Evolutionary conservation across 331 rosid genomes (phyloP).

Genomic region (Phaseolus coccineus): DNA sequence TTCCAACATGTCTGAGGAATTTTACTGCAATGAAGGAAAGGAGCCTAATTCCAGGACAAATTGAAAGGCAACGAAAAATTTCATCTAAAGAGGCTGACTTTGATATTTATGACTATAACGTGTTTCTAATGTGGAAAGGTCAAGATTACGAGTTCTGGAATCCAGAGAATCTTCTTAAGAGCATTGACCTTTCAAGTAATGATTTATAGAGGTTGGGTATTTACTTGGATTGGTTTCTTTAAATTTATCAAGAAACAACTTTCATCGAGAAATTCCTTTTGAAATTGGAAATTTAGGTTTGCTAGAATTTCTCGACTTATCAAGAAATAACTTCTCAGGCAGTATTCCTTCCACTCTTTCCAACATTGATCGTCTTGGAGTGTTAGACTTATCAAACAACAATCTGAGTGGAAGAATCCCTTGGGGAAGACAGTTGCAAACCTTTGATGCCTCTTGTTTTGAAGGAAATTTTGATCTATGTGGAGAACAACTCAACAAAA

Average conservation of each 20-base stretch:
- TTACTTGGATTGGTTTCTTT: too few relatives aligned
- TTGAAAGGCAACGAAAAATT: not conserved
- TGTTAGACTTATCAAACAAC: slow-evolving; percentile 6
- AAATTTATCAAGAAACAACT: too few relatives aligned
- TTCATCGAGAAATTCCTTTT: not conserved
- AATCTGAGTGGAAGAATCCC: slow-evolving; percentile 17
- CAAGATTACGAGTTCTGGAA: not conserved
- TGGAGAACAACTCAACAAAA: slow-evolving; percentile 29
- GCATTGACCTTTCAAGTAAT: not conserved
- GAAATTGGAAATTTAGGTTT: not conserved
- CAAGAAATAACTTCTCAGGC: slow-evolving; percentile 4
- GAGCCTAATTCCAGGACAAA: not conserved
- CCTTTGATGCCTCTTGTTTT: slow-evolving; percentile 13
- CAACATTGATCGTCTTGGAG: not conserved
- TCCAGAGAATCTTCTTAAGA: not conserved
- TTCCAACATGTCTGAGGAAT: not conserved
- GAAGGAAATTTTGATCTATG: slow-evolving; percentile 36
- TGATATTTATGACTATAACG: not conserved
- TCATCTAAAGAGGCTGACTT: rapidly evolving
- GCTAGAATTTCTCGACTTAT: slow-evolving; percentile 4
- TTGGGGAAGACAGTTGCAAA: not conserved
- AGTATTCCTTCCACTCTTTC: not conserved
- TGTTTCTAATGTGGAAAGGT: not conserved
- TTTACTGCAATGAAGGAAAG: not conserved
- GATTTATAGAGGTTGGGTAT: too few relatives aligned